phyloP scores from a whole-genome alignment of 345 rosid genomes.

The Sisymbrium irio region DNA sequence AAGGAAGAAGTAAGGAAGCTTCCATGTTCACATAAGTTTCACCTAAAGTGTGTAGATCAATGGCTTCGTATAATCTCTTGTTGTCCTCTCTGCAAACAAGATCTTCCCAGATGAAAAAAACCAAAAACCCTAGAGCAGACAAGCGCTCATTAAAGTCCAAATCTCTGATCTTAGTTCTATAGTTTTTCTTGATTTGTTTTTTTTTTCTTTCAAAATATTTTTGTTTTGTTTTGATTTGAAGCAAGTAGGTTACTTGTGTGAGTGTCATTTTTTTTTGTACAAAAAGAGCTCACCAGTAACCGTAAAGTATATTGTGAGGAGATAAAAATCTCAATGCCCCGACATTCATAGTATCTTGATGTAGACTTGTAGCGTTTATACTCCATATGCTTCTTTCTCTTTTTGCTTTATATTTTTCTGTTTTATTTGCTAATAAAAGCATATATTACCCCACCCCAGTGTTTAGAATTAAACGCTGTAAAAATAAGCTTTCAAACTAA shows the following conservation, averaged over 20 bases:
- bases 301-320: constrained; percentile 20
- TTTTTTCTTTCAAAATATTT: background rate
- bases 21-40: constrained; percentile 92
- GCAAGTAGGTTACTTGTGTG: constrained; percentile 38
- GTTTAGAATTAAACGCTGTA: background rate
- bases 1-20: constrained; percentile 82
- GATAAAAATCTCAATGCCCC: constrained; percentile 17
- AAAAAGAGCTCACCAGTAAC: constrained; percentile 38
- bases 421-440: background rate
- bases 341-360: constrained; percentile 9
- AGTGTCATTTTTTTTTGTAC: constrained; percentile 27
- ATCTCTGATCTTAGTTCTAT: constrained; percentile 1
- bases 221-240: constrained; percentile 5
- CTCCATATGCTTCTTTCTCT: background rate
- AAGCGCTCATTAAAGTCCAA: constrained; percentile 15
- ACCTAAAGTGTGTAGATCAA: constrained; percentile 90
- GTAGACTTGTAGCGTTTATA: constrained; percentile 8
- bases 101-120: constrained; percentile 50
- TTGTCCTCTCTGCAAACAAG: constrained; percentile 97
- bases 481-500: background rate
- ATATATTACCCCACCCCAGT: background rate
- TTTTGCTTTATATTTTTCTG: background rate
- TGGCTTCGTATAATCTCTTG: constrained; percentile 95
- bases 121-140: background rate
- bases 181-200: background rate